Base-by-base conservation (phyloP, 1,284 basidiomycete genomes). In the Microbotryum silenes-acaulis region DNA sequence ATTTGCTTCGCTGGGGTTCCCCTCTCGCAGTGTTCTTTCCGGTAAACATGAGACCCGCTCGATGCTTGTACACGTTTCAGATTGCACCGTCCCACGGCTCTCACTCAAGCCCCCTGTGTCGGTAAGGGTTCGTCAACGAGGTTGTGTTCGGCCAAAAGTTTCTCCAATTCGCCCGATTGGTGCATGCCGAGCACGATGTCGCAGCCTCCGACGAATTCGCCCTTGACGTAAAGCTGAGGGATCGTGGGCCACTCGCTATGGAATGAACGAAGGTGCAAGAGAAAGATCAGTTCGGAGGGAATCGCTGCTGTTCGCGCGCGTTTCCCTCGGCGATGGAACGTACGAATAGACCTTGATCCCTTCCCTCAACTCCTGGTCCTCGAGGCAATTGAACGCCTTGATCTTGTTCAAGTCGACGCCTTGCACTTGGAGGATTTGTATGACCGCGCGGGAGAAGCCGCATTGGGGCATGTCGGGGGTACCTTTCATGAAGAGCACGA, bases 161-260 rank as follows among this genome's bases (percentile, higher is more conserved):
- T 81, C 74, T 94, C 91, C 21, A 98, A 81, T 77, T 97, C 92
- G 60, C 94, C 94, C 6, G 85, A 88, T 78, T 96, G 90, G 76
- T 97, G 94, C 94, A 97, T 97, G 69, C 84, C 84, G 33, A 97
- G 76, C 57, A 97, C 79, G 71, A 97, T 97, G 77, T 98, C 94
- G 75, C 92, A 97, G 54, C 94, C 94, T 53, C 94, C 94, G 33
- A 97, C 81, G 72, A 98, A 98, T 74, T 97, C 92, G 29, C 93
- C 92, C 61, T 89, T 85, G 48, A 97, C 81, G 74, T 96, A 98
- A 10, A 98, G 78, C 76, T 98, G 94, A 14, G 96, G 96, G 68
- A 98, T 87, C 21, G 94, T 98, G 20, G 94, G 94, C 94, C 94
- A 98, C 72, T 93, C 89, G 52, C 91, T 94, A 47, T 44, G n/a